phyloP scores from a whole-genome alignment of 192 early-diverging fungal genomes.

The Cladochytrium replicatum region DNA sequence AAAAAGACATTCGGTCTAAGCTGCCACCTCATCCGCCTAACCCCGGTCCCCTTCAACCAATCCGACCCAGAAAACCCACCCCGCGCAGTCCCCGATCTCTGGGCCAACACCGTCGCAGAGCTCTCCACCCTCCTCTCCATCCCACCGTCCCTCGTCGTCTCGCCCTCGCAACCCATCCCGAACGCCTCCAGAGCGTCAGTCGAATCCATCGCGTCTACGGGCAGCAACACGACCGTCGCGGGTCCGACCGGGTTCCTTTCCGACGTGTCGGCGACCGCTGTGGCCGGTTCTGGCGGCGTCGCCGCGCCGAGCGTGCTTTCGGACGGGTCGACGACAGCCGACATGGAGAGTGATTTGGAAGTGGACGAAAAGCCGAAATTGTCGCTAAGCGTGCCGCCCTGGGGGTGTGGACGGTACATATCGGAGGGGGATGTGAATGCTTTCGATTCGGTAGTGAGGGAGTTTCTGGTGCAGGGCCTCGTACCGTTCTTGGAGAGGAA shows the following conservation, averaged over 20 bases:
- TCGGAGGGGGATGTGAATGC: conserved; percentile 41
- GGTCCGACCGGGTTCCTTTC: too few relatives aligned
- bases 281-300: too few relatives aligned
- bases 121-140: conserved; percentile 5
- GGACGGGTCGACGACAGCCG: conserved; percentile 15
- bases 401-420: conserved; percentile 42
- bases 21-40: conserved; percentile 51
- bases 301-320: too few relatives aligned
- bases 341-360: conserved; percentile 21
- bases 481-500: conserved; percentile 83
- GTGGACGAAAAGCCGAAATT: conserved; percentile 17
- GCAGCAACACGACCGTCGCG: too few relatives aligned
- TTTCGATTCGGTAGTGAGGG: conserved; percentile 41
- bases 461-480: conserved; percentile 63
- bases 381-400: background rate
- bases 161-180: too few relatives aligned
- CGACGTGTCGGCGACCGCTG: too few relatives aligned
- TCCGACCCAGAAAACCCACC: conserved; percentile 14
- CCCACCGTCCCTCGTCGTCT: conserved; percentile 11
- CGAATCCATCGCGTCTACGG: too few relatives aligned
- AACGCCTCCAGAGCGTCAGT: too few relatives aligned
- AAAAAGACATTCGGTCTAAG: conserved; percentile 55
- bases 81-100: conserved; percentile 28
- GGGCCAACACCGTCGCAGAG: conserved; percentile 31
- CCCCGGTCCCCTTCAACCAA: conserved; percentile 32